These are phyloP conservation scores for Floccularia luteovirens DNA, from an alignment of 768 basidiomycete genomes.

Conservation along the genomic window DNA sequence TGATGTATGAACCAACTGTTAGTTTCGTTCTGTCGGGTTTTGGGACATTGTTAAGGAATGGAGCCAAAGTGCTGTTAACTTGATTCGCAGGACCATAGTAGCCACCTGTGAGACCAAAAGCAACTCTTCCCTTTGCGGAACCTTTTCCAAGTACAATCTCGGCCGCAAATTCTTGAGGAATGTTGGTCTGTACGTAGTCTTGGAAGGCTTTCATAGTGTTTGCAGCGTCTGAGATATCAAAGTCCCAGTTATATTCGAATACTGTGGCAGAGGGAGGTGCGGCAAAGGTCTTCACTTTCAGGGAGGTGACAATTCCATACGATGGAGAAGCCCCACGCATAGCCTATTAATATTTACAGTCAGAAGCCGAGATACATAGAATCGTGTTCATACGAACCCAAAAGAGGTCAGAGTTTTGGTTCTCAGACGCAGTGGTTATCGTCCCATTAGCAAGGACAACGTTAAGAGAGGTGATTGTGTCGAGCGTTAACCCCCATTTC, in stretches of 20 bases:
- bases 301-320: slow-evolving; percentile 30
- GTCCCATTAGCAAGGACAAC: slow-evolving; percentile 25
- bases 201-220: slow-evolving; percentile 26
- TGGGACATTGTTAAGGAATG: slow-evolving; percentile 21
- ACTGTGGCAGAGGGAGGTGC: slow-evolving; percentile 25
- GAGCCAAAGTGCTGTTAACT: slow-evolving; percentile 18
- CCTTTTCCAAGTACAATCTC: slow-evolving; percentile 23
- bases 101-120: slow-evolving; percentile 22
- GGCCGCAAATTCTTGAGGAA: slow-evolving; percentile 25
- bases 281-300: slow-evolving; percentile 24
- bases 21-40: slow-evolving; percentile 10
- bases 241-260: slow-evolving; percentile 29
- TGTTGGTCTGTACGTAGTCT: slow-evolving; percentile 20
- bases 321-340: slow-evolving; percentile 30
- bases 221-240: slow-evolving; percentile 20
- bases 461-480: slow-evolving; percentile 20
- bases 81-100: slow-evolving; percentile 19
- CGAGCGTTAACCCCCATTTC: slow-evolving; percentile 29
- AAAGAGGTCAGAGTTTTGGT: slow-evolving; percentile 31
- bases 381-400: slow-evolving; percentile 24
- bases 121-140: slow-evolving; percentile 17
- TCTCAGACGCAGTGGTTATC: slow-evolving; percentile 19
- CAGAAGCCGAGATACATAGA: background rate
- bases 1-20: slow-evolving; percentile 21
- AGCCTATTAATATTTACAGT: slow-evolving; percentile 16